These are phyloP conservation scores for Galerina sulciceps DNA, from an alignment of 768 basidiomycete genomes.

Conservation along the genomic window DNA sequence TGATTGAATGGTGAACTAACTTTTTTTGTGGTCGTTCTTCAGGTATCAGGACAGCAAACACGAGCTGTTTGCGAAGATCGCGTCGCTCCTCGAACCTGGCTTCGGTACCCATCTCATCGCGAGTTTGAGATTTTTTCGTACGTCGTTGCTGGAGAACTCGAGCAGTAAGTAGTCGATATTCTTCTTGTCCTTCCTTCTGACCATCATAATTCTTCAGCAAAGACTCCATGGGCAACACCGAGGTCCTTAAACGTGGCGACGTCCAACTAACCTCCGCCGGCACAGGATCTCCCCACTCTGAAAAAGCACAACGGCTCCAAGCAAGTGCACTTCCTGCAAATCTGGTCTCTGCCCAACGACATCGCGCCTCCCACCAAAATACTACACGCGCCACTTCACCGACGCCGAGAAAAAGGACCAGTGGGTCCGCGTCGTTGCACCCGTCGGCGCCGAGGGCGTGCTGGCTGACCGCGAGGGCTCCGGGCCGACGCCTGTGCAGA, in stretches of 20 bases:
- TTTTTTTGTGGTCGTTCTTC: background rate
- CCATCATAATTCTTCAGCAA: slow-evolving; percentile 49
- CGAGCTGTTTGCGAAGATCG: slow-evolving; percentile 81
- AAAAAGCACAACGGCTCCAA: slow-evolving; percentile 48
- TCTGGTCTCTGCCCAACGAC: slow-evolving; percentile 52
- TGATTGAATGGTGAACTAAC: slow-evolving; percentile 1
- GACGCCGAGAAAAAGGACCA: slow-evolving; percentile 82
- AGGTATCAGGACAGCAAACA: slow-evolving; percentile 67
- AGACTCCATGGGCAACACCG: slow-evolving; percentile 91
- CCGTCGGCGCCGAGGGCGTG: slow-evolving; percentile 63
- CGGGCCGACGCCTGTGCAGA: slow-evolving; percentile 85
- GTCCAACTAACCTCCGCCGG: slow-evolving; percentile 92
- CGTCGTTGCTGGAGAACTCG: slow-evolving; percentile 75
- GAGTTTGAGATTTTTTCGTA: slow-evolving; percentile 95
- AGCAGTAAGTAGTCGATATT: slow-evolving; percentile 63
- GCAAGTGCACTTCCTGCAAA: slow-evolving; percentile 56
- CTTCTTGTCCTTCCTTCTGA: background rate
- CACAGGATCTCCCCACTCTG: slow-evolving; percentile 87
- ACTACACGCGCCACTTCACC: slow-evolving; percentile 86
- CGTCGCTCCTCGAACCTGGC: slow-evolving; percentile 73
- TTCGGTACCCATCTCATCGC: slow-evolving; percentile 86
- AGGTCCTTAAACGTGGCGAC: slow-evolving; percentile 87
- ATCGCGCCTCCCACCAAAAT: slow-evolving; percentile 67
- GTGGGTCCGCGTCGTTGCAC: slow-evolving; percentile 79
- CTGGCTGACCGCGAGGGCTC: slow-evolving; percentile 60